phyloP scores from a whole-genome alignment of 1,284 basidiomycete species.

The Porodaedalea pini region DNA sequence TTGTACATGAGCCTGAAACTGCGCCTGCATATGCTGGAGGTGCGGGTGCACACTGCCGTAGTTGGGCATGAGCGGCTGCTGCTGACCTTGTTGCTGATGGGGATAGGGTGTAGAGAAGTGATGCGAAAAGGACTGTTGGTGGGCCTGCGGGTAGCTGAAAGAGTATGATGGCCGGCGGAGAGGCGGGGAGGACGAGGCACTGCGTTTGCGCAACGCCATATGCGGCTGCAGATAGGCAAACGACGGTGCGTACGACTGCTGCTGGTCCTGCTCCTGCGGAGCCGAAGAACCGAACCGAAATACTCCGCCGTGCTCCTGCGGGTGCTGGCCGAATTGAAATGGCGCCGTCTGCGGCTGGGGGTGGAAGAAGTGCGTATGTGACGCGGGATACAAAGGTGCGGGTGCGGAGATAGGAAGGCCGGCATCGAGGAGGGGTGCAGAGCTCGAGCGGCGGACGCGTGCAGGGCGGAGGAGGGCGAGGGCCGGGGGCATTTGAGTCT shows the following conservation, averaged over 20 bases:
- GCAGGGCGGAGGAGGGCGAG: background rate
- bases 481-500: background rate
- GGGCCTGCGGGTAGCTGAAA: background rate
- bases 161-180: constrained; percentile 9
- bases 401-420: constrained; percentile 20
- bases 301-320: constrained; percentile 24
- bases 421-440: constrained; percentile 37
- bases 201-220: constrained; percentile 13
- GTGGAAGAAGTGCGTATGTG: constrained; percentile 24
- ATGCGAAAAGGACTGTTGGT: background rate
- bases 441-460: constrained; percentile 38
- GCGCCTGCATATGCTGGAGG: background rate
- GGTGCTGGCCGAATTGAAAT: constrained; percentile 12
- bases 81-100: background rate
- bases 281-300: constrained; percentile 25
- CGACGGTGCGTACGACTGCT: constrained; percentile 26
- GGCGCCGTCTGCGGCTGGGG: constrained; percentile 6
- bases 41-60: background rate
- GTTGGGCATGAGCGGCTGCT: background rate
- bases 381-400: constrained; percentile 24
- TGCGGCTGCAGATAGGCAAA: background rate
- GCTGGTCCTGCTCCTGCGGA: background rate
- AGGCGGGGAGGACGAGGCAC: constrained; percentile 14
- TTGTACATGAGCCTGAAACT: background rate
- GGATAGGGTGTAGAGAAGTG: background rate